A percentile compares a stretch with the other conserved stretches of the same genome.
Conservation (phyloP, 768 basidiomycete genomes). For the Tephrocybe sp. region DNA sequence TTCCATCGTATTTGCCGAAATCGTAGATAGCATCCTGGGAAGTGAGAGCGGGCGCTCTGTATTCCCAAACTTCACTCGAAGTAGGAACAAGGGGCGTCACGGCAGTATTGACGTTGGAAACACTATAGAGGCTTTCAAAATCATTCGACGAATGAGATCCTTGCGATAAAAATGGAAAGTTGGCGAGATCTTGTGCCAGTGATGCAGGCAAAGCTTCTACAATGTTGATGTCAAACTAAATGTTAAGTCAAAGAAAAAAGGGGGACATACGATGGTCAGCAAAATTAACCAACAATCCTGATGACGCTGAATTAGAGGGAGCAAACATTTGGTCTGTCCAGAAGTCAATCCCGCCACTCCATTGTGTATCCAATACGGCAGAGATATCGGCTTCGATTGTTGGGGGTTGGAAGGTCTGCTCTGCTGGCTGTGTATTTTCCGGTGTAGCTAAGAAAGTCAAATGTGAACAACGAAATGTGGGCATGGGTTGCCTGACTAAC, state of each 20-base stretch:
- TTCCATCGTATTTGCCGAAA: background rate
- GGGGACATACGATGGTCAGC: background rate
- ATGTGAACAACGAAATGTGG: no score
- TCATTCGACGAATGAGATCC: background rate
- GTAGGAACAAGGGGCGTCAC: background rate
- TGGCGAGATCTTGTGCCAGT: conserved; percentile 2
- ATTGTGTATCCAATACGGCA: background rate
- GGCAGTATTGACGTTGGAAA: background rate
- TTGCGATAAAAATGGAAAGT: background rate
- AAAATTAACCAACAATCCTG: background rate
- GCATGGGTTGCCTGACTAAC: background rate
- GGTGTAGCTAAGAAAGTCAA: background rate
- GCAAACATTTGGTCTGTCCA: background rate
- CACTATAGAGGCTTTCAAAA: background rate
- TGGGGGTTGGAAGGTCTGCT: background rate
- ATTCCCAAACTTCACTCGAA: background rate
- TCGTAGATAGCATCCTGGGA: background rate
- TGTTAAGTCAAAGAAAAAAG: background rate
- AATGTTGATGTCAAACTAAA: background rate
- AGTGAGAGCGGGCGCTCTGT: background rate
- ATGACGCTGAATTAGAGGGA: background rate
- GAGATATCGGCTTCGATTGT: background rate
- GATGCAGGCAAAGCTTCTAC: background rate
- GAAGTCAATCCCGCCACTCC: background rate
- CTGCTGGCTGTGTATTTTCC: background rate